phyloP scores from a whole-genome alignment of 163 green algal genomes.

The Chlamydomonas reinhardtii region DNA sequence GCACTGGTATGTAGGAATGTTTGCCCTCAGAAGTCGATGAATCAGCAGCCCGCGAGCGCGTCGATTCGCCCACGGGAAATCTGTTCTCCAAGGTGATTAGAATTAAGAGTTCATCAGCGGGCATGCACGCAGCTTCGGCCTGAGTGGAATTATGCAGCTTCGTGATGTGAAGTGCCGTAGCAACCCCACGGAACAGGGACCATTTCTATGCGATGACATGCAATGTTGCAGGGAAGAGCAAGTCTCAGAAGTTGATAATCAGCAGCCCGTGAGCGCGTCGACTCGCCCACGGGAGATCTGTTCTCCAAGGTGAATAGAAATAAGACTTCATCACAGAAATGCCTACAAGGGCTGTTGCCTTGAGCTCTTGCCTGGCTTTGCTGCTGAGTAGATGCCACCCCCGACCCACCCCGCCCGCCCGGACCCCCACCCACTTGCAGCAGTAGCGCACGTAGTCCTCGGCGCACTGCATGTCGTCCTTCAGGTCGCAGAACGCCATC shows the following conservation, averaged over 20 bases:
- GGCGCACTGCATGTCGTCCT: slow-evolving; percentile 92
- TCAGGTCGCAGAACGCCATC: slow-evolving; percentile 96
- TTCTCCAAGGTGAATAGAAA: slow-evolving; percentile 1
- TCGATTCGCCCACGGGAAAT: background rate
- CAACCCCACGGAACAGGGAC: too few species aligned
- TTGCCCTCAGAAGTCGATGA: background rate
- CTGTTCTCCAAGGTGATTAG: slow-evolving; percentile 1
- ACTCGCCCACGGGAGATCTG: background rate
- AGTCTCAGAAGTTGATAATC: background rate
- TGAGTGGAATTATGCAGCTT: too few species aligned
- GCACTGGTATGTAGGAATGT: too few species aligned
- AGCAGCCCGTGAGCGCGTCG: background rate
- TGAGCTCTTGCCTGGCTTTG: too few species aligned
- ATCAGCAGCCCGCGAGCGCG: background rate
- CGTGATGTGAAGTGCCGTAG: too few species aligned
- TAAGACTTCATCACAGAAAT: background rate
- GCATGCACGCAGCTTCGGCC: background rate
- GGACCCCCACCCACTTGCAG: slow-evolving; percentile 50
- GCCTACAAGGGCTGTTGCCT: too few species aligned
- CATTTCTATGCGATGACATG: too few species aligned
- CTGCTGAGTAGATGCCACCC: too few species aligned
- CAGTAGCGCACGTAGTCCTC: slow-evolving; percentile 97
- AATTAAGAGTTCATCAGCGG: background rate
- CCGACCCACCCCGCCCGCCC: background rate
- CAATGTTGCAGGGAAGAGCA: too few species aligned